Evolutionary conservation across 2,329 filamentous ascomycete genomes (phyloP), one percentile per base, ranked within the genome.

Genomic region (Pleoardoris graminearum): DNA sequence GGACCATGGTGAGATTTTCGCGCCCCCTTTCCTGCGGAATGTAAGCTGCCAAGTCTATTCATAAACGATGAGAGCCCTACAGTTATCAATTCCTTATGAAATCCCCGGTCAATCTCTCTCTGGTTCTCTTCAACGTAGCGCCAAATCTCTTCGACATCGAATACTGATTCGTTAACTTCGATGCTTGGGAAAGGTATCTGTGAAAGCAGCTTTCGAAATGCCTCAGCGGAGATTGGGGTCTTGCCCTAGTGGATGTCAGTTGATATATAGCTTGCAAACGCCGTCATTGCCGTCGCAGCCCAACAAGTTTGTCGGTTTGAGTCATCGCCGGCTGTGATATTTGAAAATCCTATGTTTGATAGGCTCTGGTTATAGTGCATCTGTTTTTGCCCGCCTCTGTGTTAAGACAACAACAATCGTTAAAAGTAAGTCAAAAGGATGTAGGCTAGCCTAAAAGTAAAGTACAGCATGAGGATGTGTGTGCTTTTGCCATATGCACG

Each of bases 121-220:
- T 58, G 51, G 30, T 58, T 55, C 11, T 30, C 19, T 27, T 36
- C 32, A 3, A 55, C 17, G 19, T 44, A 52, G 2, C 29, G 7
- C 50, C 50, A 58, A 8, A 58, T 21, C 36, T 52, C 44, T 4
- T 58, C 45, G 7, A 47, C 21, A 11, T 50, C 44, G 25, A 58
- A 58, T 4, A 11, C 22, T 2, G 52, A 58, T 14, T 47, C 33
- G 16, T 45, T 37, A 21, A 39, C 36, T 21, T 55, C 52, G 11
- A 44, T 27, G 16, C 52, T 29, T 7, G 55, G 48, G 27, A 58
- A 58, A 8, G 23, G 44, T 29, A 58, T 43, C 17, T 58, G 43
- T 10, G 51, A 50, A 25, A 58, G 42, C 2, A 58, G 45, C 42
- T 52, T 52, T 22, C 45, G 51, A 6, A 58, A 19, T 22, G 55